Base-by-base conservation (phyloP, 2,329 filamentous ascomycete genomes). In the Cladosporium sp. region DNA sequence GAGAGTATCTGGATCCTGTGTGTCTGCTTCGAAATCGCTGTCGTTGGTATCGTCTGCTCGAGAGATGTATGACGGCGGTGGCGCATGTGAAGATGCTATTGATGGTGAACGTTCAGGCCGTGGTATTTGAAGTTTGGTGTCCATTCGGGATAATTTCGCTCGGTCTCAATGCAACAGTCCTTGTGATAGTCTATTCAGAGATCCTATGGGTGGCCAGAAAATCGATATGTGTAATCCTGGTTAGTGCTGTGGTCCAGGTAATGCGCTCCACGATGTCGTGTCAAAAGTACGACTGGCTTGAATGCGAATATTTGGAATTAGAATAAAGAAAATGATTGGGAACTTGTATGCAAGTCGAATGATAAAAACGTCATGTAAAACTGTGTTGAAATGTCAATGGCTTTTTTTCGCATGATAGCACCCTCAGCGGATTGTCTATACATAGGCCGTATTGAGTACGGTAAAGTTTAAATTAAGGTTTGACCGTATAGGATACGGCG, bases 401-500 rank as follows among this genome's bases (percentile, higher is more conserved):
- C 1, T 8, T 44, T n/a, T 44, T 44, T 21, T n/a, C 8, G 38
- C 38, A 44, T n/a, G 38, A n/a, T 58, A 38, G 36, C 15, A 41
- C 36, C 15, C 36, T 41, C 36, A 7, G 11, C 15, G 30, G 30
- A 10, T 32, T 14, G 32, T n/a, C n/a, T 54, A 54, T 44, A 8
- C 18, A 44, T 54, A 32, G 21, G 6, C 54, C 54, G 54, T 58
- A 58, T 58, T 15, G 15, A 12, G 14, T 58, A 58, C 54, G 54
- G 54, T 15, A 21, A 15, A 58, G 18, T 58, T 58, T 21, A 18
- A 8, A 26, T 58, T 38, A 21, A 34, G 18, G 54, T 58, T 58
- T 58, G 30, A 7, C 54, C 54, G 54, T 58, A 38, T 58, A 21
- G 30, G 2, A 58, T 58, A 58, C 54, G 54, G 28, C 51, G 28